Evolutionary conservation across 306 rosid genomes (phyloP).

Genomic region (Pyrus betulifolia): DNA sequence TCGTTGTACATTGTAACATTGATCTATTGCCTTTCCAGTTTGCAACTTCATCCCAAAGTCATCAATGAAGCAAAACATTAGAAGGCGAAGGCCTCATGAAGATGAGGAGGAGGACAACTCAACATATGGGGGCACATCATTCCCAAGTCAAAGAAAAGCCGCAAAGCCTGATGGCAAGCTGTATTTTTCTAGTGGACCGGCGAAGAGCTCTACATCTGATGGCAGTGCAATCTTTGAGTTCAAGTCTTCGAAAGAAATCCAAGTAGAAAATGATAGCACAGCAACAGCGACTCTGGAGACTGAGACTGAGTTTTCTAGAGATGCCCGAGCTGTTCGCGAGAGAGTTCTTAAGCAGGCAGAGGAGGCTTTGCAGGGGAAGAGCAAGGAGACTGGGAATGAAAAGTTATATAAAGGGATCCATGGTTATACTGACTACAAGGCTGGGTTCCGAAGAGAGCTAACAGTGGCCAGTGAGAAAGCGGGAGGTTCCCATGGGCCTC

Average conservation of each 20-base stretch:
- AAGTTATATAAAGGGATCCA: slow-evolving; percentile 70
- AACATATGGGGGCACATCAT: slow-evolving; percentile 8
- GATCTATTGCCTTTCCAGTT: slow-evolving; percentile 16
- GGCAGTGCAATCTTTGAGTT: slow-evolving; percentile 27
- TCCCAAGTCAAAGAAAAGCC: slow-evolving; percentile 26
- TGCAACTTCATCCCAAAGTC: slow-evolving; percentile 47
- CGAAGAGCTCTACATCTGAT: slow-evolving; percentile 11
- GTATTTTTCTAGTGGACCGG: slow-evolving; percentile 25
- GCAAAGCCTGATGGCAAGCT: slow-evolving; percentile 29
- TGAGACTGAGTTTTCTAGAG: slow-evolving; percentile 69
- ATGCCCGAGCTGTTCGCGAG: slow-evolving; percentile 73
- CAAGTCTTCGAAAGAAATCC: slow-evolving; percentile 69
- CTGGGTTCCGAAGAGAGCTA: slow-evolving; percentile 81
- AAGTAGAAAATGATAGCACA: slow-evolving; percentile 69
- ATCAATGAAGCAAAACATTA: slow-evolving; percentile 28
- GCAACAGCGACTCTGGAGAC: slow-evolving; percentile 83
- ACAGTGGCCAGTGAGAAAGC: slow-evolving; percentile 80
- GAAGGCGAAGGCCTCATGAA: slow-evolving; percentile 26
- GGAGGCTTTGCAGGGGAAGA: slow-evolving; percentile 51
- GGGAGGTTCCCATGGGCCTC: slow-evolving; percentile 85
- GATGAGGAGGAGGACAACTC: slow-evolving; percentile 30
- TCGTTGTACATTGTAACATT: neutral
- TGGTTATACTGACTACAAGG: slow-evolving; percentile 68
- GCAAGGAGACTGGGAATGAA: slow-evolving; percentile 32
- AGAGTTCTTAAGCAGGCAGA: slow-evolving; percentile 64